Evolutionary conservation across 1,284 basidiomycete genomes (phyloP).

Genomic region (Chiua sp.): DNA sequence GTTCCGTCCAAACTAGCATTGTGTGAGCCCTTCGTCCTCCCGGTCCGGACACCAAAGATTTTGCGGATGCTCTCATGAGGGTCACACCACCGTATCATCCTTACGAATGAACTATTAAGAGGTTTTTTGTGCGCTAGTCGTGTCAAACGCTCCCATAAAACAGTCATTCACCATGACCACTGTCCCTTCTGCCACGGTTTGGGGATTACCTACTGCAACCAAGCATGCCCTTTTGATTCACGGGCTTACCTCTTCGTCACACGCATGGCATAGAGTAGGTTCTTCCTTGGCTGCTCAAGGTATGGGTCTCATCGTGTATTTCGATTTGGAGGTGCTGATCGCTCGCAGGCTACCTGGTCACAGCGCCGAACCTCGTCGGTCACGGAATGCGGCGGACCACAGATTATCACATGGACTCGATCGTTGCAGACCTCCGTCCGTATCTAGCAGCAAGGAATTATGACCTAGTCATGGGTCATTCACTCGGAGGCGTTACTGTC

Average conservation of each 20-base stretch:
- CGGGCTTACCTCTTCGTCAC: conserved; percentile 21
- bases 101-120: not conserved
- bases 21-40: not conserved
- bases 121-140: too few relatives aligned
- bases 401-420: conserved; percentile 15
- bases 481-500: conserved; percentile 18
- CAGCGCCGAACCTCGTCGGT: conserved; percentile 25
- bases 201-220: conserved; percentile 16
- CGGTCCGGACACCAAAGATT: not conserved
- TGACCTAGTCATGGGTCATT: conserved; percentile 25
- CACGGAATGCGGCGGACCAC: conserved; percentile 16
- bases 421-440: conserved; percentile 20
- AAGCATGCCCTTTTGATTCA: conserved; percentile 6
- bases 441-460: conserved; percentile 18
- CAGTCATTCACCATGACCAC: not conserved
- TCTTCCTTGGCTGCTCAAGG: conserved; percentile 17
- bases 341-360: conserved; percentile 22
- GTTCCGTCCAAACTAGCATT: not conserved
- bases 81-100: not conserved
- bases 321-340: conserved; percentile 2
- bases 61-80: not conserved
- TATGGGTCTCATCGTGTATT: not conserved
- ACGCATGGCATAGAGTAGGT: conserved; percentile 19
- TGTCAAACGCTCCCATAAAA: too few relatives aligned
- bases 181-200: conserved; percentile 14